Conservation (phyloP, 2,329 filamentous ascomycete species). For the Paramyrothecium sp. region DNA sequence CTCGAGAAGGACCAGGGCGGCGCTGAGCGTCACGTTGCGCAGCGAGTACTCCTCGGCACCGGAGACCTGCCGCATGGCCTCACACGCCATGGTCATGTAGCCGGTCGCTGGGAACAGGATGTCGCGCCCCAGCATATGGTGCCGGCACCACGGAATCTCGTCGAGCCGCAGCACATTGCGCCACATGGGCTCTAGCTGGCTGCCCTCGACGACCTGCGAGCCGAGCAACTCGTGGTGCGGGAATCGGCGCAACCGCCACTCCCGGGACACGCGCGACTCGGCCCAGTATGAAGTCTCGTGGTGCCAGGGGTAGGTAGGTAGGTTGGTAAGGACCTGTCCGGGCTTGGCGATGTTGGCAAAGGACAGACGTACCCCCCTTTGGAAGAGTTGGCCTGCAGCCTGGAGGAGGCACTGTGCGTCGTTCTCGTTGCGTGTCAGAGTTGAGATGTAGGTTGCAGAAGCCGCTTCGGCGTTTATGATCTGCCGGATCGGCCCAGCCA, state of each 20-base stretch:
- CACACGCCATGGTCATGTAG: conserved; percentile 36
- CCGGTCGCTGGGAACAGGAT: conserved; percentile 39
- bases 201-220: not conserved
- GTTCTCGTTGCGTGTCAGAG: not conserved
- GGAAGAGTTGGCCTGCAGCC: not conserved
- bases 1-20: not conserved
- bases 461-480: not conserved
- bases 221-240: not conserved
- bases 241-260: not conserved
- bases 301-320: not conserved
- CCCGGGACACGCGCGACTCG: not conserved
- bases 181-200: conserved; percentile 20
- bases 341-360: conserved; percentile 15
- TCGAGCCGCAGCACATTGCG: conserved; percentile 32
- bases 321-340: conserved; percentile 1
- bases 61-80: conserved; percentile 30
- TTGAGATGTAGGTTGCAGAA: not conserved
- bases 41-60: conserved; percentile 17
- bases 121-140: conserved; percentile 38
- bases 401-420: not conserved
- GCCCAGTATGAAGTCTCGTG: not conserved
- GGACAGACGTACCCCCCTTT: conserved; percentile 9
- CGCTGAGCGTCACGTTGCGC: conserved; percentile 10
- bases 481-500: conserved; percentile 8
- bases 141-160: conserved; percentile 39